phyloP scores from a whole-genome alignment of 2,329 filamentous ascomycete species.

The Endocalyx cinctus region DNA sequence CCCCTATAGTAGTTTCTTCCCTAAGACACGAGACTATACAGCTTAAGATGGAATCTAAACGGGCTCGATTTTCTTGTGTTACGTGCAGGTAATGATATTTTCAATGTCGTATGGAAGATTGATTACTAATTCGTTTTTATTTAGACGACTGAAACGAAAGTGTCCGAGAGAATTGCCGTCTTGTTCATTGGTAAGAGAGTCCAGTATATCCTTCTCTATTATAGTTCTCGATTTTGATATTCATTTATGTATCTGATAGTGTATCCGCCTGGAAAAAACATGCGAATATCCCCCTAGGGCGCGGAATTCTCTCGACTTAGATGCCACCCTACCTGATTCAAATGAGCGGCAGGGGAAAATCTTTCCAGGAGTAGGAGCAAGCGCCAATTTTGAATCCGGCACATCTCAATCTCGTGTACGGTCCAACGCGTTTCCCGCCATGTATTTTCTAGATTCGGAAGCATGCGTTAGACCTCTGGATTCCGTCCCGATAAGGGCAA shows the following conservation, averaged over 20 bases:
- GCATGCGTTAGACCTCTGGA: constrained; percentile 11
- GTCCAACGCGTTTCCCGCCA: constrained; percentile 5
- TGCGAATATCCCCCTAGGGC: constrained; percentile 17
- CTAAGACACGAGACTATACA: background rate
- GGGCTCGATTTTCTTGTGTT: constrained; percentile 10
- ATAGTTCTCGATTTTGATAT: background rate
- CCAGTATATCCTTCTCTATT: background rate
- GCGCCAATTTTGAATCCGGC: background rate
- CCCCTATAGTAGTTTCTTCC: too few relatives aligned
- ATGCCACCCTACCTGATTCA: background rate
- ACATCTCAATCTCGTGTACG: background rate
- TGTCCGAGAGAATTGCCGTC: constrained; percentile 15
- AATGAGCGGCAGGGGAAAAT: background rate
- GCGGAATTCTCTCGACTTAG: background rate
- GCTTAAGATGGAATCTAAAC: background rate
- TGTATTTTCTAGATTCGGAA: constrained; percentile 20
- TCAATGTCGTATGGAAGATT: background rate
- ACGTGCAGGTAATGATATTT: constrained; percentile 9
- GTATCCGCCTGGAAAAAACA: constrained; percentile 16
- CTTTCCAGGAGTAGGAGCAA: background rate
- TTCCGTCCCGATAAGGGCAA: constrained; percentile 3
- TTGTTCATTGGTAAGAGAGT: constrained; percentile 16
- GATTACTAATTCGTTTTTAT: constrained; percentile 1
- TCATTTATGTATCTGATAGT: constrained; percentile 10
- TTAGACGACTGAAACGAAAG: constrained; percentile 14